A percentile compares a stretch with the other conserved stretches of the same genome.
These are phyloP conservation scores for Ophiostoma triangulosporum DNA, from an alignment of 2,329 filamentous ascomycete genomes.

Conservation along the genomic window DNA sequence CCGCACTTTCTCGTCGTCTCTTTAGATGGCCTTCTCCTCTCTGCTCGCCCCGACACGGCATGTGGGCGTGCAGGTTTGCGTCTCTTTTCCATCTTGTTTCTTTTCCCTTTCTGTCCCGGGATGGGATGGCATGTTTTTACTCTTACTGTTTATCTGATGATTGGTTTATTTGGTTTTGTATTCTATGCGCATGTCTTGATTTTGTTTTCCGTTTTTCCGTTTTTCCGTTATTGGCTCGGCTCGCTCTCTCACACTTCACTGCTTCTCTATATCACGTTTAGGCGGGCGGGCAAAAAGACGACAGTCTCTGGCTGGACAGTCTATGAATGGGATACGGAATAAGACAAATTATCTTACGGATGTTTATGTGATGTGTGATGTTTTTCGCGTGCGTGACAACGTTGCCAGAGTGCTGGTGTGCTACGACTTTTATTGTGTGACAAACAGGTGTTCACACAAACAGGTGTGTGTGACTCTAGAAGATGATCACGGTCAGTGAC, in stretches of 20 bases:
- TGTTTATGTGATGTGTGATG: too few relatives aligned
- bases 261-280: not conserved
- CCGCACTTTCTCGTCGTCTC: not conserved
- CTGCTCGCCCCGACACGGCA: conserved; percentile 1
- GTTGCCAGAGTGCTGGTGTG: too few relatives aligned
- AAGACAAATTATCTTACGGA: too few relatives aligned
- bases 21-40: not conserved
- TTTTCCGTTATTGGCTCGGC: conserved; percentile 1
- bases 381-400: too few relatives aligned
- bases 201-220: conserved; percentile 1
- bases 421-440: too few relatives aligned
- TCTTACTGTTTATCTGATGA: conserved; percentile 2
- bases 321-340: not conserved
- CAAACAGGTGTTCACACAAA: too few relatives aligned
- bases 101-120: not conserved
- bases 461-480: too few relatives aligned
- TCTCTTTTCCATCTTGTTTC: not conserved
- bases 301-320: not conserved
- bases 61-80: conserved; percentile 2
- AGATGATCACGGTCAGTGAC: too few relatives aligned
- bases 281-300: not conserved
- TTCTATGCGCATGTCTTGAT: not conserved
- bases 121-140: conserved; percentile 2
- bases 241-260: conserved; percentile 7
- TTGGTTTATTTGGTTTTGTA: conserved; percentile 3